Base-by-base conservation (phyloP, 257 asterid genomes). In the Datura wrightii region DNA sequence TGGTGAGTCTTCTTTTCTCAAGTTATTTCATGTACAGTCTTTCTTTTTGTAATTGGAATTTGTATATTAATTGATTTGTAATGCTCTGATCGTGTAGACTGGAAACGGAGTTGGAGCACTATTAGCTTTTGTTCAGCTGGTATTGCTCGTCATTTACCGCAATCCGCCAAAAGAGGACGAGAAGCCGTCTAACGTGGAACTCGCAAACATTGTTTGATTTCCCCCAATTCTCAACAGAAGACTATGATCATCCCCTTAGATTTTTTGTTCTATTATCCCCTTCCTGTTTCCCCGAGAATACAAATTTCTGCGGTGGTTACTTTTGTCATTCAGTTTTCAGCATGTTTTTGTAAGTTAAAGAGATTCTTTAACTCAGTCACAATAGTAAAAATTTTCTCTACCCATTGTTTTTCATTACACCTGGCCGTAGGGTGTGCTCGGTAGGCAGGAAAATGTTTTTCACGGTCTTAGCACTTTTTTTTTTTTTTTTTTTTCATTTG, bases 31-130 rank as follows among this genome's bases (percentile, higher is more conserved):
- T 5, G 3, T 14, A 11, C 59, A 48, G 58, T 65, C 36, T n/a
- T 48, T 18, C 1, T 16, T 50, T 69, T 31, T 24, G 48, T 31
- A 11, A 15, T 62, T 65, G 85, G 76, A 19, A 67, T 48, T 10
- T 55, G 15, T 11, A 6, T 16, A 37, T 6, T 24, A 3, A 10
- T 18, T 9, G 3, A 41, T 4, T 24, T 10, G 44, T 31, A 79
- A 70, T 54, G 46, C 48, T 52, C 31, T 65, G 10, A 78, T 65
- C 5, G 37, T 85, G 86, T 67, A 94, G 97, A 78, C 58, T 78
- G 91, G 91, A 5, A 94, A 93, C 76, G 97, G 98, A 16, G 9
- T 87, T 66, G 98, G 97, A 85, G 91, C 71, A 31, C 3, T 88
- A 0, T 83, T 91, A 10, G 91, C 91, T 3, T 3, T 84, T 0